Conservation (phyloP, 345 rosid species). For the Acer negundo region DNA sequence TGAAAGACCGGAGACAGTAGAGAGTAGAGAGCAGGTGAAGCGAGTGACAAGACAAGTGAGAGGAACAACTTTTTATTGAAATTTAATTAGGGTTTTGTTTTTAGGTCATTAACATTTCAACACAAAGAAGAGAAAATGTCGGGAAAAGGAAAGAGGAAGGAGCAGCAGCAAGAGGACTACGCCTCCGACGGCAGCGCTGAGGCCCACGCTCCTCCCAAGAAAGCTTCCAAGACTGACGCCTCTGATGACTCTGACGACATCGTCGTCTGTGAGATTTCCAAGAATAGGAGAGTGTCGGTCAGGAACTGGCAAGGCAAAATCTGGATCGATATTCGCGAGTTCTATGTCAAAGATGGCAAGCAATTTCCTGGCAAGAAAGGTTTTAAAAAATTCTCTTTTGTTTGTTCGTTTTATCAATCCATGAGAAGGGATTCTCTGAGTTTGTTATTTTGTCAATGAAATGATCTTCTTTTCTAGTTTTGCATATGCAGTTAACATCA, state of each 20-base stretch:
- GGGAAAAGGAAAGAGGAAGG: slow-evolving; percentile 80
- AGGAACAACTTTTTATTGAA: background rate
- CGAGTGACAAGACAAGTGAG: background rate
- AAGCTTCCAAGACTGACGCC: slow-evolving; percentile 50
- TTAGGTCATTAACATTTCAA: background rate
- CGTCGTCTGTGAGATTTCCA: slow-evolving; percentile 86
- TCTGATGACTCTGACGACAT: slow-evolving; percentile 65
- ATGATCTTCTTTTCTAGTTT: too few species aligned
- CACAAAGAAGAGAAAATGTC: slow-evolving; percentile 44
- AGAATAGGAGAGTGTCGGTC: slow-evolving; percentile 82
- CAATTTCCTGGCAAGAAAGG: slow-evolving; percentile 87
- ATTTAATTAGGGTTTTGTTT: background rate
- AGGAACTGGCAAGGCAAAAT: slow-evolving; percentile 80
- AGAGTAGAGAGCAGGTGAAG: background rate
- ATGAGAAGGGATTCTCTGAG: too few species aligned
- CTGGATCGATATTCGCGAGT: slow-evolving; percentile 92
- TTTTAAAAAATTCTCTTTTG: slow-evolving; percentile 1
- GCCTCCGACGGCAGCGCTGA: slow-evolving; percentile 65
- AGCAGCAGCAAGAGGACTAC: slow-evolving; percentile 44
- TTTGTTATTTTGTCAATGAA: too few species aligned
- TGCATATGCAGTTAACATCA: too few species aligned
- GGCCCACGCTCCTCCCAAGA: slow-evolving; percentile 62
- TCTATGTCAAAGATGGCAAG: slow-evolving; percentile 83
- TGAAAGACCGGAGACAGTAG: too few species aligned
- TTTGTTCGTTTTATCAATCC: too few species aligned